A percentile compares a stretch with the other conserved stretches of the same genome.
Conservation (phyloP, 495 filamentous ascomycete genomes). For the Podospora pseudocomata region DNA sequence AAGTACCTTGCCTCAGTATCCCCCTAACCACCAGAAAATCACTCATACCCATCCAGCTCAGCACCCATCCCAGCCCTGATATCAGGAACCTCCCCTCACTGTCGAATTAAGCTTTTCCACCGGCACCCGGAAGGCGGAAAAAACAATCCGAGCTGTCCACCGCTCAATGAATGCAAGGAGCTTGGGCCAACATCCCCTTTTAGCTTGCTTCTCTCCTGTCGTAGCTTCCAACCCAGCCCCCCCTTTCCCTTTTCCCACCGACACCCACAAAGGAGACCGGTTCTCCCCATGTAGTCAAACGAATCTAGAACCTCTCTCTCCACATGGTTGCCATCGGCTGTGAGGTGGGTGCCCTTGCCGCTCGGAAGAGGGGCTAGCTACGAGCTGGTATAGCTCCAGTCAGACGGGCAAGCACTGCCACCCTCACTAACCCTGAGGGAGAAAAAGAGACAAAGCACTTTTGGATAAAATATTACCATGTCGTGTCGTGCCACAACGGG, state of each 20-base stretch:
- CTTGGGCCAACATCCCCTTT: not conserved
- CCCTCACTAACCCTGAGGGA: not conserved
- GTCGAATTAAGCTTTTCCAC: not conserved
- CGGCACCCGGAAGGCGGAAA: not conserved
- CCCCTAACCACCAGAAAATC: not conserved
- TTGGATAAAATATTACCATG: not conserved
- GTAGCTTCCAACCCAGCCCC: not conserved
- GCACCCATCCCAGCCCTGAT: not conserved
- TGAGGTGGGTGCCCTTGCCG: no score
- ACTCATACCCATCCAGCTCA: not conserved
- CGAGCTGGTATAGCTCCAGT: no score
- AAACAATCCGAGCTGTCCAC: not conserved
- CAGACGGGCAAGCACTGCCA: not conserved
- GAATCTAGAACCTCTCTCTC: not conserved
- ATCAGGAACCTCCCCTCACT: not conserved
- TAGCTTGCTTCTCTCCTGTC: not conserved
- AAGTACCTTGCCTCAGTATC: not conserved
- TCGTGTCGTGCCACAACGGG: not conserved
- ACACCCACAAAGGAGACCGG: not conserved
- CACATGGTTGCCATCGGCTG: not conserved
- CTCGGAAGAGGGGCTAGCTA: no score
- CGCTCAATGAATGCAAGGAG: not conserved
- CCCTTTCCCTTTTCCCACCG: not conserved
- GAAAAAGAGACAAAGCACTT: not conserved
- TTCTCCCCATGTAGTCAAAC: not conserved